Conservation (phyloP, 306 rosid genomes). For the Medicago arabica region DNA sequence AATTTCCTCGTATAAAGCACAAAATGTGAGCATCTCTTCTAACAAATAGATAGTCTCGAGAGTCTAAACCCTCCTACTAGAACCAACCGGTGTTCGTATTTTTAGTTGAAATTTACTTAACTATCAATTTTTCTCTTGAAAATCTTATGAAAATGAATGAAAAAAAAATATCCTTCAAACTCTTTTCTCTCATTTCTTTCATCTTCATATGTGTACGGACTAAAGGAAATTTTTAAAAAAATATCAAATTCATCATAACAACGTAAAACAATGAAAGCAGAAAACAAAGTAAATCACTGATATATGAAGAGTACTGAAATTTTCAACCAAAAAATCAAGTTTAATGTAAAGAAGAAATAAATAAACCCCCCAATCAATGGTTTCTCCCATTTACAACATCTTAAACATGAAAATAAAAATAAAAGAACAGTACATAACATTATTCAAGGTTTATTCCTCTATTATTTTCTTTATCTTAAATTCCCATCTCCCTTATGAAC, state of each 20-base stretch:
- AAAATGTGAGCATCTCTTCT: too few species aligned
- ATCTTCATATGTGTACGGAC: not conserved
- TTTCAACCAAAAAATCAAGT: not conserved
- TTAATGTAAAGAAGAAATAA: conserved; percentile 2
- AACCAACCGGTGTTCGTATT: too few species aligned
- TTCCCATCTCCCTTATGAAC: conserved; percentile 40
- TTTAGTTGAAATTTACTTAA: too few species aligned
- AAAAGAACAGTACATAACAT: conserved; percentile 25
- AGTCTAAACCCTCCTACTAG: too few species aligned
- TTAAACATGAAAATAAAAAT: conserved; percentile 29
- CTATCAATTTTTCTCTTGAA: too few species aligned
- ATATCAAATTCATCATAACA: not conserved
- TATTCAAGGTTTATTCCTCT: conserved; percentile 32
- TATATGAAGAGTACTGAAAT: conserved; percentile 12
- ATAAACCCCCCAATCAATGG: conserved; percentile 38
- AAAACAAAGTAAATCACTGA: not conserved
- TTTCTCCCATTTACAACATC: conserved; percentile 60
- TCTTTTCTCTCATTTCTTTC: conserved; percentile 3
- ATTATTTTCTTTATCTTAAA: conserved; percentile 43
- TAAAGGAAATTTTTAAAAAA: not conserved
- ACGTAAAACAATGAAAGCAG: conserved; percentile 3
- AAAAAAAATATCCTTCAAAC: not conserved
- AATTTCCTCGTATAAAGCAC: too few species aligned
- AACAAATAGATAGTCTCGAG: too few species aligned
- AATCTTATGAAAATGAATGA: too few species aligned